These are phyloP conservation scores for Maudiozyma serrabonitensis DNA, from an alignment of 805 yeast genomes.

Conservation along the genomic window DNA sequence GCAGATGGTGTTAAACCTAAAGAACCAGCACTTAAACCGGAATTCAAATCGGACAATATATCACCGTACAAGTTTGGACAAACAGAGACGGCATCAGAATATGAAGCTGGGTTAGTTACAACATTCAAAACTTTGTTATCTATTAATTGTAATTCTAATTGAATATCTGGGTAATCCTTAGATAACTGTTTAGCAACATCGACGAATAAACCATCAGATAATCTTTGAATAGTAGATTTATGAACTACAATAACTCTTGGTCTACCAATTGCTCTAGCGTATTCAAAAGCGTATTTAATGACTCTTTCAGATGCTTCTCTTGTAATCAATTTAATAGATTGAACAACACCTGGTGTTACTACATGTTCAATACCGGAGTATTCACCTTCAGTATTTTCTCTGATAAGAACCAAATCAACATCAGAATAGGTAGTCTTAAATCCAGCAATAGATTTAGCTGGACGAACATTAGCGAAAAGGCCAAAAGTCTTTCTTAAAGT, in stretches of 20 bases:
- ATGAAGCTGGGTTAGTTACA: slow-evolving; percentile 78
- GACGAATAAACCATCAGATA: slow-evolving; percentile 94
- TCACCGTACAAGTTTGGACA: slow-evolving; percentile 99
- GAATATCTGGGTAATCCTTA: slow-evolving; percentile 85
- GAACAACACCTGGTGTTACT: slow-evolving; percentile 96
- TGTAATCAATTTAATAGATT: slow-evolving; percentile 94
- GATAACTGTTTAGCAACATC: slow-evolving; percentile 83
- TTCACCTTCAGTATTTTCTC: slow-evolving; percentile 99
- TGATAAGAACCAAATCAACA: slow-evolving; percentile 90
- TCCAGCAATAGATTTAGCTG: slow-evolving; percentile 89
- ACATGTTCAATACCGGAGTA: slow-evolving; percentile 98
- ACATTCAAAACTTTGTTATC: slow-evolving; percentile 91
- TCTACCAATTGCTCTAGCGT: slow-evolving; percentile 81
- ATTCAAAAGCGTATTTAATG: slow-evolving; percentile 93
- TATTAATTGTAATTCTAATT: slow-evolving; percentile 75
- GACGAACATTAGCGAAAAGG: slow-evolving; percentile 94
- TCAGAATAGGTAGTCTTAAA: slow-evolving; percentile 72
- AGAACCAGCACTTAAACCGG: slow-evolving; percentile 93
- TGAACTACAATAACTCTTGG: slow-evolving; percentile 89
- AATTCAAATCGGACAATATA: slow-evolving; percentile 93
- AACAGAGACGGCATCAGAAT: slow-evolving; percentile 81
- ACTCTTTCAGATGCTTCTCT: slow-evolving; percentile 94
- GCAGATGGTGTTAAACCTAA: slow-evolving; percentile 98
- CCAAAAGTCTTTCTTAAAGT: slow-evolving; percentile 95
- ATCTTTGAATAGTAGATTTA: slow-evolving; percentile 97